Evolutionary conservation across 2,329 filamentous ascomycete genomes (phyloP).

Genomic region (Davidsoniella eucalypti): DNA sequence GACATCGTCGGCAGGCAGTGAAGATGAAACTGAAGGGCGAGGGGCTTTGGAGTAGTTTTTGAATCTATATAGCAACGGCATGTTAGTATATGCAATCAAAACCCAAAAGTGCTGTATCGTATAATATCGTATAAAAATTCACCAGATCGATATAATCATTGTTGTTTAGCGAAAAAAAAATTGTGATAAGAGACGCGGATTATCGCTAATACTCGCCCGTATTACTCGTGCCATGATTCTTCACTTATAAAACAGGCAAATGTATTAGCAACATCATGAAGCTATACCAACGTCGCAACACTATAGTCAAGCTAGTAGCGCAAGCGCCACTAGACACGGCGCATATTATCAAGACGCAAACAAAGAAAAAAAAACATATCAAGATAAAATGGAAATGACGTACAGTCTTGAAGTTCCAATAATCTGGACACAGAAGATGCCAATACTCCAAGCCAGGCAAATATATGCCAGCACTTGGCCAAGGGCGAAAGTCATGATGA

Average conservation of each 20-base stretch:
- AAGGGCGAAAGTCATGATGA: slow-evolving; percentile 17
- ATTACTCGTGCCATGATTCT: too few species aligned
- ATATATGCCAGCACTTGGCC: slow-evolving; percentile 27
- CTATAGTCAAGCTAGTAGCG: too few species aligned
- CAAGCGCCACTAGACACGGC: too few species aligned
- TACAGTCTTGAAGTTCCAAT: slow-evolving; percentile 43
- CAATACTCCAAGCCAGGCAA: slow-evolving; percentile 35
- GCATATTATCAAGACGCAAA: not conserved
- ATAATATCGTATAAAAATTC: too few species aligned
- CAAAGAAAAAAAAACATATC: not conserved
- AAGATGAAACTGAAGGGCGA: slow-evolving; percentile 32
- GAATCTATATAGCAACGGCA: slow-evolving; percentile 23
- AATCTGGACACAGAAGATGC: slow-evolving; percentile 35
- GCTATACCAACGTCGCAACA: too few species aligned
- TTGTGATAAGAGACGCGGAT: too few species aligned
- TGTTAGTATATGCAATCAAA: not conserved
- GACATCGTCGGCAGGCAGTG: slow-evolving; percentile 34
- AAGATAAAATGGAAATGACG: slow-evolving; percentile 14
- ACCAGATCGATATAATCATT: too few species aligned
- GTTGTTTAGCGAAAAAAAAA: too few species aligned
- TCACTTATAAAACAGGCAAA: too few species aligned
- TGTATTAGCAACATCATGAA: too few species aligned
- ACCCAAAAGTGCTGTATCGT: too few species aligned
- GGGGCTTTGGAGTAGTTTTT: slow-evolving; percentile 35
- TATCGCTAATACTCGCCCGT: too few species aligned